Evolutionary conservation across 108 stramenopile genomes (phyloP).

Genomic region (Fragilariopsis cylindrus): DNA sequence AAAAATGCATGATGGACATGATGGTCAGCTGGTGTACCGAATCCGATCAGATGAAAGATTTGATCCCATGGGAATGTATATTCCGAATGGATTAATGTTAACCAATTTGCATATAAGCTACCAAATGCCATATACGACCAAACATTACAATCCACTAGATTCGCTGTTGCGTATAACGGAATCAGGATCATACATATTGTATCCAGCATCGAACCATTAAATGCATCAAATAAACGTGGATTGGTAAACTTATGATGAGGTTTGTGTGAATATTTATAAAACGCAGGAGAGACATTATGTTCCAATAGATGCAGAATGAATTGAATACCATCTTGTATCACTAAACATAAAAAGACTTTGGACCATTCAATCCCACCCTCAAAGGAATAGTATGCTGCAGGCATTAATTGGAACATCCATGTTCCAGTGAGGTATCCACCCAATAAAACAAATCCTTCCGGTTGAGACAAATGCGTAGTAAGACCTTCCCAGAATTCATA

Average conservation of each 20-base stretch:
- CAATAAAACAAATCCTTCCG: slow-evolving; percentile 90
- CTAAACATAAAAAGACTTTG: slow-evolving; percentile 62
- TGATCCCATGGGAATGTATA: slow-evolving; percentile 77
- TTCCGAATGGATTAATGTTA: slow-evolving; percentile 91
- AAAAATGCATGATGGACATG: slow-evolving; percentile 96
- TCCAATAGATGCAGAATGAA: slow-evolving; percentile 85
- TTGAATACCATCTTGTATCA: slow-evolving; percentile 87
- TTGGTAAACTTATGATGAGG: slow-evolving; percentile 95
- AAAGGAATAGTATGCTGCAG: slow-evolving; percentile 82
- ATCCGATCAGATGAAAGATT: slow-evolving; percentile 69
- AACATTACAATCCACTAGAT: slow-evolving; percentile 82
- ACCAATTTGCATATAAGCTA: slow-evolving; percentile 84
- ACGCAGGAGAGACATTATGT: slow-evolving; percentile 70
- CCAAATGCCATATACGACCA: slow-evolving; percentile 98
- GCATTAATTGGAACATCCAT: slow-evolving; percentile 89
- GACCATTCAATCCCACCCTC: slow-evolving; percentile 77
- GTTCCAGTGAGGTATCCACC: slow-evolving; percentile 77
- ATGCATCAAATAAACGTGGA: slow-evolving; percentile 94
- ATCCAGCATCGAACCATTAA: slow-evolving; percentile 87
- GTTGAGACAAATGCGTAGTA: slow-evolving; percentile 82
- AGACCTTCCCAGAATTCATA: slow-evolving; percentile 78
- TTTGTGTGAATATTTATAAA: slow-evolving; percentile 91
- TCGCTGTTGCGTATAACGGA: slow-evolving; percentile 84
- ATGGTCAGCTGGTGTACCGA: slow-evolving; percentile 93
- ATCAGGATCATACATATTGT: slow-evolving; percentile 90